These are phyloP conservation scores for Coemansia sp. DNA, from an alignment of 192 early-diverging fungal species.

Conservation along the genomic window DNA sequence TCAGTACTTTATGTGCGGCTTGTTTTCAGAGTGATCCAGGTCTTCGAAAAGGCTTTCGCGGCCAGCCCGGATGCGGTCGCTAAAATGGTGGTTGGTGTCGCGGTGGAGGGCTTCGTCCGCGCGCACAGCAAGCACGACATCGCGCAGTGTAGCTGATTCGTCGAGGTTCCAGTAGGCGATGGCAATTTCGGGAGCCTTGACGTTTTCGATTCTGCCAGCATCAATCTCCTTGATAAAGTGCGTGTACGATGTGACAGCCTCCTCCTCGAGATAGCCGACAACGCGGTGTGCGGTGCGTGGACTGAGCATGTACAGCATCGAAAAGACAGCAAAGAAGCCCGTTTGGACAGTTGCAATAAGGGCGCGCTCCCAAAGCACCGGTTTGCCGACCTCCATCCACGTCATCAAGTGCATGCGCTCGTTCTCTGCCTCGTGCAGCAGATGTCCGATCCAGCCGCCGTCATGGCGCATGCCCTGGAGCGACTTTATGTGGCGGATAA, in stretches of 20 bases:
- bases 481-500: constrained; percentile 79
- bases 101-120: constrained; percentile 89
- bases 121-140: constrained; percentile 85
- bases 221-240: constrained; percentile 87
- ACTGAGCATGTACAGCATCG: constrained; percentile 79
- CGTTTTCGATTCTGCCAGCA: constrained; percentile 67
- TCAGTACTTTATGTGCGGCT: constrained; percentile 43
- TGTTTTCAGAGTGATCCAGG: constrained; percentile 28
- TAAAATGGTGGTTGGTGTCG: constrained; percentile 89
- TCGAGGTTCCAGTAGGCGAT: constrained; percentile 84
- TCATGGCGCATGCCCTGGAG: constrained; percentile 79
- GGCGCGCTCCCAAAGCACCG: constrained; percentile 62
- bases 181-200: constrained; percentile 82
- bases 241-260: constrained; percentile 90
- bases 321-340: constrained; percentile 90
- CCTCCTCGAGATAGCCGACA: constrained; percentile 92
- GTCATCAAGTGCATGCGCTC: constrained; percentile 78
- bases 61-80: constrained; percentile 62
- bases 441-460: constrained; percentile 87
- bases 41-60: constrained; percentile 60
- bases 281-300: constrained; percentile 86
- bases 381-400: constrained; percentile 75
- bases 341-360: constrained; percentile 81
- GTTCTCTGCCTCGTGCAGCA: constrained; percentile 94
- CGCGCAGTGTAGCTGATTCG: constrained; percentile 68